Evolutionary conservation across 2,329 filamentous ascomycete species (phyloP), one percentile per base, ranked within the genome.

Genomic region (Fusarium illudens): DNA sequence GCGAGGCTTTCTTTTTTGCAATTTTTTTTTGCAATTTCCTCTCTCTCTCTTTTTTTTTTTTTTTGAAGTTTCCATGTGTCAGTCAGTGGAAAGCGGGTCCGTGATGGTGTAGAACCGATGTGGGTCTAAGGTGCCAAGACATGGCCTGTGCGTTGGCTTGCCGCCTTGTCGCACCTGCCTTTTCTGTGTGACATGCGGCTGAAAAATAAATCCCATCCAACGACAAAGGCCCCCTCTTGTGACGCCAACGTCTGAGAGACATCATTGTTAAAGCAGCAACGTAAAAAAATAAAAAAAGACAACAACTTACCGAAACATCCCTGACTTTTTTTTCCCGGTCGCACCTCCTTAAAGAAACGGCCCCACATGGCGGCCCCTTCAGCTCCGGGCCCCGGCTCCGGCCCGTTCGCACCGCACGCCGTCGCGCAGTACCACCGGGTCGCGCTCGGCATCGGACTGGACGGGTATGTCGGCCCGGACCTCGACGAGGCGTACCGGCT

Each of bases 201-300:
- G 33, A 62, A 49, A 54, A 54, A 60, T 37, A 27, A 11, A 25
- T 25, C 20, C 10, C 39, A 46, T 15, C 42, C 32, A 64, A 56
- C 49, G 51, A 60, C 34, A 11, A 32, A 49, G 30, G 20, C n/a
- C 50, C 65, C 61, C 58, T 68, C 66, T 20, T 50, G 36, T 36
- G 17, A 22, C 32, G 10, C 32, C 44, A 29, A 29, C n/a, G 17
- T 9, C 6, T 27, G 10, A 49, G 29, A 44, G 20, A 30, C 34
- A 30, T 53, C 0, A 44, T 12, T 27, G 39, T 66, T 63, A 67
- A 73, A 72, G 69, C 71, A 73, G 71, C 71, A 69, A 69, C 58
- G 34, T 29, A 58, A 66, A 70, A 37, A 42, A 27, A 29, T 30
- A 30, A 19, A 20, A 9, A 11, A 30, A 49, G 4, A 12, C 9